Base-by-base conservation (phyloP, 2,329 filamentous ascomycete species). In the Nannizziopsis arthrosporioides region DNA sequence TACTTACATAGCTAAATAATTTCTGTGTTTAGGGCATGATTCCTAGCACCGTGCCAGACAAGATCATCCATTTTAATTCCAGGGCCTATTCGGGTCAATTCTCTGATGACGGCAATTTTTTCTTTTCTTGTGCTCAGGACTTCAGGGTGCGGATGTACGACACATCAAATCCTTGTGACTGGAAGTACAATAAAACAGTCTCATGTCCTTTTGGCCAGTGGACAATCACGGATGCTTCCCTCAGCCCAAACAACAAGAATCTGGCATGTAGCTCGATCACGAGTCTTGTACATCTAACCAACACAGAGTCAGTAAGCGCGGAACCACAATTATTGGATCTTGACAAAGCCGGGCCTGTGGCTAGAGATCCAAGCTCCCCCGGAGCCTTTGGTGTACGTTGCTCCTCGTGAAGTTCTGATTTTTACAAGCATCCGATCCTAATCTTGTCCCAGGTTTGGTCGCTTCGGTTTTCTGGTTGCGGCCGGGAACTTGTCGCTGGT, bases 61-160 rank as follows among this genome's bases (percentile, higher is more conserved):
- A 85, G 59, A 85, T 94, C 52, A 82, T 96, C 53, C 85, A 94
- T 59, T 93, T 89, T 61, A 79, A 89, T 48, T 76, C 82, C 4
- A 81, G 86, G 36, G 89, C 92, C 46, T 96, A 96, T 61, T 94
- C 87, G 2, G 92, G 92, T 1, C 90, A 96, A 62, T 98, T 96
- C 63, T 94, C 87, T 0, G 85, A 93, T 55, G 92, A 98, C 58
- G 92, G 92, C 19, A 94, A 94, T 65, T 96, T 96, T 70, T 96
- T 95, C 70, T 96, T 90, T 62, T 82, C 84, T 5, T 92, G 85
- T 59, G 84, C 84, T 8, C 87, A 95, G 65, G 89, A 96, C 65
- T 94, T 94, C 69, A 84, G 81, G 56, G 88, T 98, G 8, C 83
- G 89, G 46, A 89, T 98, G 85, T 98, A 96, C 66, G 90, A 96